Base-by-base conservation (phyloP, 2,329 filamentous ascomycete genomes). In the Aureobasidium lini region DNA sequence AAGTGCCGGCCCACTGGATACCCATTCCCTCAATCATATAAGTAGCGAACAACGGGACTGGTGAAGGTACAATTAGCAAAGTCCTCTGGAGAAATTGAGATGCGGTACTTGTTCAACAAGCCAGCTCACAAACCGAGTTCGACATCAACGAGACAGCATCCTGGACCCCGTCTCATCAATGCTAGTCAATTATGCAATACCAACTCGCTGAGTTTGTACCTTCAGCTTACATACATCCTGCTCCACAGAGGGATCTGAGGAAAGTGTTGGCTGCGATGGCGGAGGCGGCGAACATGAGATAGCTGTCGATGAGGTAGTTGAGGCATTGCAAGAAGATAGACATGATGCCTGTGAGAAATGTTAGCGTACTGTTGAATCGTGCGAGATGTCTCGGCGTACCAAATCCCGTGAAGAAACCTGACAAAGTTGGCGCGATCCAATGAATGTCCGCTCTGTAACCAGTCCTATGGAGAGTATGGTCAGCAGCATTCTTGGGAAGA, bases 301-400 rank as follows among this genome's bases (percentile, higher is more conserved):
- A 84, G 0, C 80, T 78, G 62, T 83, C 80, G 52, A 84, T 80
- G 15, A 84, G 71, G 65, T 84, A 84, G 65, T 84, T 84, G 61
- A 84, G 75, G 13, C 77, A 70, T 54, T 79, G 78, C 10, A 84
- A 73, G 71, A 84, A 85, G 61, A 84, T 83, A 32, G 75, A 73
- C 64, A 84, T 73, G 39, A 84, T 76, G 36, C 48, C 37, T 40
- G 15, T 15, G 15, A 15, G 34, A 2, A 13, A 3, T 15, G 15
- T 40, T n/a, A 15, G 37, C 23, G 23, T 23, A 23, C 23, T 23
- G 23, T 23, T 40, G 10, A 40, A 13, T 6, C 15, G 37, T 40
- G 10, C 8, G 34, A 9, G 34, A 36, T 36, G 34, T 40, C 37
- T 40, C 11, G 15, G 13, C 37, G 10, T n/a, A 10, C 82, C 82